phyloP scores from a whole-genome alignment of 768 basidiomycete genomes.

The Suillus luteus region DNA sequence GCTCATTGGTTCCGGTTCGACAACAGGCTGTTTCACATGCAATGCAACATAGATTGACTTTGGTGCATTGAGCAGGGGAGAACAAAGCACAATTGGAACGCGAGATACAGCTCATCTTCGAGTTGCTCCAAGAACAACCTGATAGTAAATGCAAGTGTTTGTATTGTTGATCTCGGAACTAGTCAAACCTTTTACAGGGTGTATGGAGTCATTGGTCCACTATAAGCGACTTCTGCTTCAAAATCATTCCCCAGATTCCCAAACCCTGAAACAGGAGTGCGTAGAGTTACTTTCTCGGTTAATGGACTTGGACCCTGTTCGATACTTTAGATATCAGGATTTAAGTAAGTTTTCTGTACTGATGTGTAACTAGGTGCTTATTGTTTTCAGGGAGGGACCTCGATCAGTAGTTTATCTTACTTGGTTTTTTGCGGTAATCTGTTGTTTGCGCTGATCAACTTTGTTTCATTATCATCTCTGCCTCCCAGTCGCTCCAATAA shows the following conservation, averaged over 20 bases:
- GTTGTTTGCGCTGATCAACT: neutral
- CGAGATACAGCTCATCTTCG: conserved; percentile 80
- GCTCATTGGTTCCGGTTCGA: conserved; percentile 79
- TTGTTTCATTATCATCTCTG: neutral
- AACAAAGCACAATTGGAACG: conserved; percentile 58
- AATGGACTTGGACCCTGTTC: conserved; percentile 61
- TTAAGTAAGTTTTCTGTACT: conserved; percentile 44
- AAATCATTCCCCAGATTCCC: conserved; percentile 43
- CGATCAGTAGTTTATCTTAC: neutral
- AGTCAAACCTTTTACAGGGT: conserved; percentile 58
- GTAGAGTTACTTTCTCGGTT: conserved; percentile 56
- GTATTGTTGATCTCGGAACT: conserved; percentile 1
- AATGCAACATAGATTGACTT: neutral
- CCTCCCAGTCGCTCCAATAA: neutral
- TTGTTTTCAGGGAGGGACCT: conserved; percentile 1
- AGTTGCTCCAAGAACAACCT: conserved; percentile 84
- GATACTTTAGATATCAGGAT: conserved; percentile 69
- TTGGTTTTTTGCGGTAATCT: neutral
- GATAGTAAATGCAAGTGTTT: conserved; percentile 82
- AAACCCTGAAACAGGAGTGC: conserved; percentile 48
- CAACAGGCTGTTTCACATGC: neutral
- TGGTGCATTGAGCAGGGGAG: conserved; percentile 46
- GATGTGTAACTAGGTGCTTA: neutral
- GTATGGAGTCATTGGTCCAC: conserved; percentile 87
- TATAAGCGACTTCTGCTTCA: conserved; percentile 74